phyloP scores from a whole-genome alignment of 1,284 basidiomycete species.

The Irpex sp. region DNA sequence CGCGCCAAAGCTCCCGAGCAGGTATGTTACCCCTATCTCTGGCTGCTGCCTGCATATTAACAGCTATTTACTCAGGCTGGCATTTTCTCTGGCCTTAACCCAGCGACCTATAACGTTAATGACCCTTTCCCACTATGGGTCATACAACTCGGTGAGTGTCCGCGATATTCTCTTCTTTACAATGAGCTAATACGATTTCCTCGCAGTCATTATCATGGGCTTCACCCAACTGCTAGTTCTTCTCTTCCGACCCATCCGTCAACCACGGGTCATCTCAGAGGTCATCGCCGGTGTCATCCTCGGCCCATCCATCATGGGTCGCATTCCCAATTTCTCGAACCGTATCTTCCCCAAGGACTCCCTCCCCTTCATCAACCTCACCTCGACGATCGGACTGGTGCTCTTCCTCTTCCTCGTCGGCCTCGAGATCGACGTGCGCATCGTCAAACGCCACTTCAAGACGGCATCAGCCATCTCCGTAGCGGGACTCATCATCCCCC shows the following conservation, averaged over 20 bases:
- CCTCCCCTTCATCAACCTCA: slow-evolving; percentile 75
- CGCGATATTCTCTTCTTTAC: background rate
- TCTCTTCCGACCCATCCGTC: slow-evolving; percentile 62
- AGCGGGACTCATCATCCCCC: slow-evolving; percentile 60
- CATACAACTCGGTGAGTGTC: slow-evolving; percentile 62
- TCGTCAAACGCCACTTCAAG: slow-evolving; percentile 48
- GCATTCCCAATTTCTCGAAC: slow-evolving; percentile 67
- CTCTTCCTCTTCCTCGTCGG: slow-evolving; percentile 91
- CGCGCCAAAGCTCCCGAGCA: slow-evolving; percentile 42
- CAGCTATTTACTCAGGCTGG: slow-evolving; percentile 29
- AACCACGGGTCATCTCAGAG: slow-evolving; percentile 87
- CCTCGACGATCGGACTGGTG: slow-evolving; percentile 85
- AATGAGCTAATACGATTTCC: no score
- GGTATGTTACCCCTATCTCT: slow-evolving; percentile 27
- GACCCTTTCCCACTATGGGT: slow-evolving; percentile 84
- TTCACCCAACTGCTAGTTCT: slow-evolving; percentile 73
- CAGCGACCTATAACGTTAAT: slow-evolving; percentile 49
- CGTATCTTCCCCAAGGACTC: slow-evolving; percentile 76
- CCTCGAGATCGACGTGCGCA: slow-evolving; percentile 77
- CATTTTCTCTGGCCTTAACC: slow-evolving; percentile 66
- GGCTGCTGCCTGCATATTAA: background rate
- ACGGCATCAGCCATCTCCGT: slow-evolving; percentile 45
- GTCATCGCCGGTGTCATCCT: slow-evolving; percentile 83
- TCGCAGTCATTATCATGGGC: slow-evolving; percentile 64
- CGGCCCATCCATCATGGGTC: slow-evolving; percentile 68